phyloP scores from a whole-genome alignment of 2,329 filamentous ascomycete species.

The Alternaria tenuissima region DNA sequence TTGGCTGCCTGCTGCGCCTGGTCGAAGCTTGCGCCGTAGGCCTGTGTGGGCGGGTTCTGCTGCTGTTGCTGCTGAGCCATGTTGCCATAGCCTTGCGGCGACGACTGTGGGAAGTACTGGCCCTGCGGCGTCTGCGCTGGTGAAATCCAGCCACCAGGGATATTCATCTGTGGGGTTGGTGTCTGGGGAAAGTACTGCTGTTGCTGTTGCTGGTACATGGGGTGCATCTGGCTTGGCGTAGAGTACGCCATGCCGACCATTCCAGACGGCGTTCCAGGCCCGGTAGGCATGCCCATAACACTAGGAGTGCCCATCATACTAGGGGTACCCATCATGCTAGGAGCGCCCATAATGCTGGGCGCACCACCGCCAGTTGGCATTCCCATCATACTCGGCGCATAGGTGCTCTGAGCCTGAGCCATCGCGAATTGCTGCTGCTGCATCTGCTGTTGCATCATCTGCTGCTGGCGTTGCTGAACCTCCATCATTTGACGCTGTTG shows the following conservation, averaged over 20 bases:
- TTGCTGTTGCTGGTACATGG: constrained; percentile 37
- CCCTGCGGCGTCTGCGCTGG: constrained; percentile 23
- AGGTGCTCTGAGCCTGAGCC: constrained; percentile 28
- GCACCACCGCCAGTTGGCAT: constrained; percentile 21
- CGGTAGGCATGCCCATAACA: constrained; percentile 28
- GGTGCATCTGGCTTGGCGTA: constrained; percentile 36
- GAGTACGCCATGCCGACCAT: constrained; percentile 40
- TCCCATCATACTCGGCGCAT: constrained; percentile 35
- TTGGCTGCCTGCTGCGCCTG: constrained; percentile 15
- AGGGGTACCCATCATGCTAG: constrained; percentile 37
- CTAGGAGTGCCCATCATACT: constrained; percentile 37
- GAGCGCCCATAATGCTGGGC: constrained; percentile 33
- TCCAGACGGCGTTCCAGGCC: constrained; percentile 23
- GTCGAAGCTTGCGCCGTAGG: constrained; percentile 18
- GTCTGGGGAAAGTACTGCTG: constrained; percentile 40
- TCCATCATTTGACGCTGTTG: constrained; percentile 41
- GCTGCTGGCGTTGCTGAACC: constrained; percentile 34
- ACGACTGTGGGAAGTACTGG: constrained; percentile 29
- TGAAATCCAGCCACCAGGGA: constrained; percentile 40
- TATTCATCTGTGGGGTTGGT: constrained; percentile 35
- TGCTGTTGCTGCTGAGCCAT: constrained; percentile 10
- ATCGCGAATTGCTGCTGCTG: constrained; percentile 36
- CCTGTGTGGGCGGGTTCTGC: constrained; percentile 12
- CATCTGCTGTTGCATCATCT: constrained; percentile 38
- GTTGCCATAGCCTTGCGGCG: constrained; percentile 40